phyloP scores from a whole-genome alignment of 78 protist genomes.

The Emiliania huxleyi region DNA sequence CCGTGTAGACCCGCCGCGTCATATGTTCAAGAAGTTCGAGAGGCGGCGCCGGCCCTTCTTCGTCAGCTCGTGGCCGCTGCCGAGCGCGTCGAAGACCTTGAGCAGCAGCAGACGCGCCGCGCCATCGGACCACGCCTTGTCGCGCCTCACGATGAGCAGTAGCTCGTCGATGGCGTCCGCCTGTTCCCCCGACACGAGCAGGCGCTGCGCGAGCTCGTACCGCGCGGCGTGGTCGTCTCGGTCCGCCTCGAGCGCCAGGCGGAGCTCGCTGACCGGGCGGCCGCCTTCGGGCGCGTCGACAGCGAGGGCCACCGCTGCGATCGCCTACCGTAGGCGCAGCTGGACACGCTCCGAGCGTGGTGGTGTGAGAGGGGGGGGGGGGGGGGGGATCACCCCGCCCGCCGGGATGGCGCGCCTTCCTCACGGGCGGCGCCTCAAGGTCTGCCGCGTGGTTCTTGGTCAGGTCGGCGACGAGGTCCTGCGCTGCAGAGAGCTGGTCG shows the following conservation, averaged over 20 bases:
- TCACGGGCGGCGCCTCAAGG: neutral
- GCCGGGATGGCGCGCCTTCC: too few species aligned
- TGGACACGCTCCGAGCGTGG: too few species aligned
- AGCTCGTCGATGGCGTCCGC: neutral
- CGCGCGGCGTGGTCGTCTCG: neutral
- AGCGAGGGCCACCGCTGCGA: neutral
- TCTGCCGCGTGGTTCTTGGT: neutral
- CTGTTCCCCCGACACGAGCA: neutral
- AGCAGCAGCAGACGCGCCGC: neutral
- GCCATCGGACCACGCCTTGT: neutral
- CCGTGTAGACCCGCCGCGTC: too few species aligned
- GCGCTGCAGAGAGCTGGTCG: neutral
- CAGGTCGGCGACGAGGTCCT: neutral
- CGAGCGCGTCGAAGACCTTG: neutral
- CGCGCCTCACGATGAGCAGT: neutral
- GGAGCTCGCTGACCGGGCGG: neutral
- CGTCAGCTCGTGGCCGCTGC: neutral
- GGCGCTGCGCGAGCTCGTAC: neutral
- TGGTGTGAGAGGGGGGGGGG: too few species aligned
- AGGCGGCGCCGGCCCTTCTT: neutral
- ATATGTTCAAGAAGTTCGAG: neutral
- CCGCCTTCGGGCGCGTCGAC: neutral
- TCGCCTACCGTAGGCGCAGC: too few species aligned
- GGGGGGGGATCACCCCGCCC: too few species aligned
- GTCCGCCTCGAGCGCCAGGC: neutral